phyloP scores from a whole-genome alignment of 331 rosid genomes.

The Stylosanthes scabra region DNA sequence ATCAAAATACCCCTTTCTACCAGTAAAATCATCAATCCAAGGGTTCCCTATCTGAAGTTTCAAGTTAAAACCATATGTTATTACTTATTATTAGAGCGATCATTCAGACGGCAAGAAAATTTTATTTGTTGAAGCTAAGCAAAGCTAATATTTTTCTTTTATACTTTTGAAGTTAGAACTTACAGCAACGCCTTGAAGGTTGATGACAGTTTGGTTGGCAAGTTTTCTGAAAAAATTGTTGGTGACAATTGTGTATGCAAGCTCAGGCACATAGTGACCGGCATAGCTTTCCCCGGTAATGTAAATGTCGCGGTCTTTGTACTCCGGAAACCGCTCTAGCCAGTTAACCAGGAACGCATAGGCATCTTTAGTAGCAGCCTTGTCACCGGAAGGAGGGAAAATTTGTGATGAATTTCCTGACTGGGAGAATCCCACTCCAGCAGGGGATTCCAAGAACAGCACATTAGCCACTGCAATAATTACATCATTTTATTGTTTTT shows the following conservation, averaged over 20 bases:
- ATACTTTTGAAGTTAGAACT: slow-evolving; percentile 12
- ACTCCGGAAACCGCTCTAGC: slow-evolving; percentile 44
- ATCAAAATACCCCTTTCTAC: slow-evolving; percentile 21
- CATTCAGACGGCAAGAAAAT: background rate
- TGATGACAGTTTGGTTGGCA: slow-evolving; percentile 14
- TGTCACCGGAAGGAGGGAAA: slow-evolving; percentile 34
- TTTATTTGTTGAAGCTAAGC: too few relatives aligned
- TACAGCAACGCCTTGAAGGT: slow-evolving; percentile 48
- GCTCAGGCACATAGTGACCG: slow-evolving; percentile 54
- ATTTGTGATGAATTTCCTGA: slow-evolving; percentile 49
- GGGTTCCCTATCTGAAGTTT: slow-evolving; percentile 43
- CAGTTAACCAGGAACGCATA: slow-evolving; percentile 44
- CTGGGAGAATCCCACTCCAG: slow-evolving; percentile 55
- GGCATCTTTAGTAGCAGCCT: slow-evolving; percentile 37
- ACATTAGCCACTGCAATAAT: slow-evolving; percentile 48
- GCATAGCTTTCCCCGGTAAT: slow-evolving; percentile 49
- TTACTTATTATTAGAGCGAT: slow-evolving; percentile 4
- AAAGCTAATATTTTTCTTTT: too few relatives aligned
- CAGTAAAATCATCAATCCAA: slow-evolving; percentile 39
- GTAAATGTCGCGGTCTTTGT: slow-evolving; percentile 35
- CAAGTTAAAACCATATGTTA: background rate
- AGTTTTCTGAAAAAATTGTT: background rate
- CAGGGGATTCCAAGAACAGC: slow-evolving; percentile 53
- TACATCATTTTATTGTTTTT: too few relatives aligned
- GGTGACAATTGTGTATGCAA: slow-evolving; percentile 39